These are phyloP conservation scores for Juncus inflexus DNA, from an alignment of 176 grass and related monocot species.

Conservation along the genomic window DNA sequence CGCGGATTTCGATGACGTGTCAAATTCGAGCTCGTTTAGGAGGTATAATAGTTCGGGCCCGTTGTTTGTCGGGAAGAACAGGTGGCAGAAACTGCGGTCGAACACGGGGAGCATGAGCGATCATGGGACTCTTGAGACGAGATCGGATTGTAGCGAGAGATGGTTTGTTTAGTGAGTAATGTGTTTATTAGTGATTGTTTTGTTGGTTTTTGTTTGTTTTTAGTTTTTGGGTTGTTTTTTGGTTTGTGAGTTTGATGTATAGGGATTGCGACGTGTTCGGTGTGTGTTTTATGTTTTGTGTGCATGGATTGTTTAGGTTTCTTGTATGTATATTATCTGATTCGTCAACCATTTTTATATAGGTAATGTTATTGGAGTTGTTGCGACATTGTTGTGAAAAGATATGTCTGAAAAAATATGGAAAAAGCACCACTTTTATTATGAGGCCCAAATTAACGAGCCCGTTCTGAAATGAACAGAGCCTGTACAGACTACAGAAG, in stretches of 20 bases:
- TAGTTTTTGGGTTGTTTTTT: not conserved
- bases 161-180: slow-evolving; percentile 33
- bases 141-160: slow-evolving; percentile 36
- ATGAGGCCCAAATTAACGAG: too few species aligned
- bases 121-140: slow-evolving; percentile 48
- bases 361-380: too few species aligned
- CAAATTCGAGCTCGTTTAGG: slow-evolving; percentile 44
- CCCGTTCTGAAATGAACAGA: too few species aligned
- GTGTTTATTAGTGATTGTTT: slow-evolving; percentile 22
- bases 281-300: slow-evolving; percentile 4
- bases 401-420: too few species aligned
- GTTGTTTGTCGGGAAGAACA: slow-evolving; percentile 51
- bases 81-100: slow-evolving; percentile 67
- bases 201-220: not conserved
- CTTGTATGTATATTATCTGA: not conserved
- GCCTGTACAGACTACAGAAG: too few species aligned
- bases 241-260: slow-evolving; percentile 13
- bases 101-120: slow-evolving; percentile 86
- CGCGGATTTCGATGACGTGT: slow-evolving; percentile 16
- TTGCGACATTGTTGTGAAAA: too few species aligned
- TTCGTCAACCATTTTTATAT: not conserved
- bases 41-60: slow-evolving; percentile 79
- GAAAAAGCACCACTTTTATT: too few species aligned
- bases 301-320: not conserved
- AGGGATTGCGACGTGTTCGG: not conserved